Percentiles rank a stretch among this genome's conserved stretches.
Evolutionary conservation across 1,284 basidiomycete genomes (phyloP).

Genomic region (Lignosus rhinocerotis): DNA sequence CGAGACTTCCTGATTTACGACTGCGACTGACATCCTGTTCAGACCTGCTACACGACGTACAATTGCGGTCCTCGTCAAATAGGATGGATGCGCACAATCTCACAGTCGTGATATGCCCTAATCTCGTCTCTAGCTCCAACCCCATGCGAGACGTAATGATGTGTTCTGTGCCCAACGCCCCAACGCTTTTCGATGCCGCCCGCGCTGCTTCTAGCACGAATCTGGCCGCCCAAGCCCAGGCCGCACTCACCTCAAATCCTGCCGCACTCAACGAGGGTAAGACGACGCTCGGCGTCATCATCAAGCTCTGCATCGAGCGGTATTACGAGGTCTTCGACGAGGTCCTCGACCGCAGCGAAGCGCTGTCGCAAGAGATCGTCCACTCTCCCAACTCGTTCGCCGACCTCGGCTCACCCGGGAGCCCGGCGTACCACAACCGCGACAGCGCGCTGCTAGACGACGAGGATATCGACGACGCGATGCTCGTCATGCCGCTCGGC

Average conservation of each 20-base stretch:
- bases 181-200: slow-evolving; percentile 33
- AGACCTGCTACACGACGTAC: slow-evolving; percentile 81
- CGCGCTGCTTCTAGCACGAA: slow-evolving; percentile 25
- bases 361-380: slow-evolving; percentile 37
- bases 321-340: slow-evolving; percentile 89
- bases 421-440: slow-evolving; percentile 28
- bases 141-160: slow-evolving; percentile 72
- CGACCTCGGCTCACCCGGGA: slow-evolving; percentile 29
- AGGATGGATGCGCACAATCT: slow-evolving; percentile 85
- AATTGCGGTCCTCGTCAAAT: slow-evolving; percentile 62
- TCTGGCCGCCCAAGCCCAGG: slow-evolving; percentile 6
- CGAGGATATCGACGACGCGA: slow-evolving; percentile 70
- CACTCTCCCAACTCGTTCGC: slow-evolving; percentile 22
- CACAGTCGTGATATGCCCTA: slow-evolving; percentile 76
- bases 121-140: slow-evolving; percentile 69
- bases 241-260: slow-evolving; percentile 18
- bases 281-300: slow-evolving; percentile 69
- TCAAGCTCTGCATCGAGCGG: slow-evolving; percentile 76
- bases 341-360: slow-evolving; percentile 65
- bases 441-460: slow-evolving; percentile 53
- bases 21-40: slow-evolving; percentile 1
- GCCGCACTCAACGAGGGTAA: slow-evolving; percentile 40
- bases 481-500: slow-evolving; percentile 74
- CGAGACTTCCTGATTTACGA: background rate
- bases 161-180: slow-evolving; percentile 58